Percentiles rank a stretch among this genome's conserved stretches.
Evolutionary conservation across 2,329 filamentous ascomycete genomes (phyloP).

Genomic region (Cladosporium sp.): DNA sequence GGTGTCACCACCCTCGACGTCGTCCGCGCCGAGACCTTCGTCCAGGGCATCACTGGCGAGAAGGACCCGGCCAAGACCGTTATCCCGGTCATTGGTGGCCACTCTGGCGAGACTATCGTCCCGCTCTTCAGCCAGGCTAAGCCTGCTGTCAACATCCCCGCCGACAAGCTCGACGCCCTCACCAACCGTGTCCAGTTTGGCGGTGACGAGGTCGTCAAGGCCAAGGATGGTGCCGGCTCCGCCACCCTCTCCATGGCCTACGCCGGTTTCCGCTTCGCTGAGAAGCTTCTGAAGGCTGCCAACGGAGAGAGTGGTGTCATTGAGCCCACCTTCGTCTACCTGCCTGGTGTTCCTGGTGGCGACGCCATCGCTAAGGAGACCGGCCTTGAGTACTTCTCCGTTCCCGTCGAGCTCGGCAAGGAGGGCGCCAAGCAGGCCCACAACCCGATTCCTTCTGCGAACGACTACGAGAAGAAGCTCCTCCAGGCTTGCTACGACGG

Average conservation of each 20-base stretch:
- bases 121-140: constrained; percentile 90
- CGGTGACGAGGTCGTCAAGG: constrained; percentile 93
- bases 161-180: constrained; percentile 83
- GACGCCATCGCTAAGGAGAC: constrained; percentile 78
- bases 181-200: constrained; percentile 96
- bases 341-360: constrained; percentile 81
- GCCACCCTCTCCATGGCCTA: constrained; percentile 93
- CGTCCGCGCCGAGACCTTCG: constrained; percentile 95
- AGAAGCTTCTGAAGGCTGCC: constrained; percentile 82
- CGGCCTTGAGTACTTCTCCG: constrained; percentile 88
- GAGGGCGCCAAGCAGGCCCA: constrained; percentile 79
- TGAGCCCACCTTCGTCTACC: constrained; percentile 93
- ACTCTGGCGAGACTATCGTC: constrained; percentile 97
- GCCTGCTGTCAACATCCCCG: constrained; percentile 72
- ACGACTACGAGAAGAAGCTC: constrained; percentile 83
- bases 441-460: constrained; percentile 71
- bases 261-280: constrained; percentile 91
- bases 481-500: constrained; percentile 69
- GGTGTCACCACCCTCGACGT: constrained; percentile 98
- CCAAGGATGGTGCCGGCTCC: constrained; percentile 85
- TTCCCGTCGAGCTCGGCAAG: constrained; percentile 81
- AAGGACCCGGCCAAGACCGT: constrained; percentile 74
- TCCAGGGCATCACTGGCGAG: constrained; percentile 76
- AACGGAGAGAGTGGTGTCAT: constrained; percentile 89
- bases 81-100: constrained; percentile 90